Evolutionary conservation across 73 alveolate genomes (phyloP).

Genomic region (Paramecium primaurelia): DNA sequence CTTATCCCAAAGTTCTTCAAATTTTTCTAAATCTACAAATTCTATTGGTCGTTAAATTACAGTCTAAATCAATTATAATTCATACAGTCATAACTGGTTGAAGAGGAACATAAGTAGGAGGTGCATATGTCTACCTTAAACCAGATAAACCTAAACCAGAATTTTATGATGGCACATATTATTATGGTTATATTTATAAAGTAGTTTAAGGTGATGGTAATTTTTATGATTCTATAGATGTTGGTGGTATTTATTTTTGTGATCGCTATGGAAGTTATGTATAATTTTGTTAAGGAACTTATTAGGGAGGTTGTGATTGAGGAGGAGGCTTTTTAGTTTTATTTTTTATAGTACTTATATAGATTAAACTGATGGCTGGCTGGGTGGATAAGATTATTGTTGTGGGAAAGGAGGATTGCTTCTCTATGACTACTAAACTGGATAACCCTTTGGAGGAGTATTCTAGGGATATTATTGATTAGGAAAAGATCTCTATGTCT

Average conservation of each 20-base stretch:
- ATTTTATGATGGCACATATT: not conserved
- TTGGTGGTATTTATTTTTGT: not conserved
- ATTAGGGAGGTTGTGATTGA: not conserved
- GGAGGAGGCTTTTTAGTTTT: not conserved
- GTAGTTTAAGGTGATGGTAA: not conserved
- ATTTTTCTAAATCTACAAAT: not conserved
- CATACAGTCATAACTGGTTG: not conserved
- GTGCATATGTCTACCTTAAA: not conserved
- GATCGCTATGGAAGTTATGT: not conserved
- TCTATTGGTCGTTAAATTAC: conserved; percentile 1
- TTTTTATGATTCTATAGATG: not conserved
- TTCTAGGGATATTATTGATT: not conserved
- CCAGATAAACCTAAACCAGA: not conserved
- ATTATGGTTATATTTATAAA: not conserved
- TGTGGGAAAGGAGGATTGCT: not conserved
- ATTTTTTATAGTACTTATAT: not conserved
- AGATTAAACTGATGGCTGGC: not conserved
- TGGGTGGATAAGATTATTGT: not conserved
- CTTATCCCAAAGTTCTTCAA: not conserved
- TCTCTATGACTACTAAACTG: not conserved
- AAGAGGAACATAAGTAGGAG: not conserved
- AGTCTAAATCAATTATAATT: not conserved
- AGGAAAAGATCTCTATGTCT: not conserved
- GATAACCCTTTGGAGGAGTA: not conserved
- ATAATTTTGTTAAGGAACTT: not conserved